These are phyloP conservation scores for Rhododendron henanense DNA, from an alignment of 148 eudicot genomes.

Conservation along the genomic window DNA sequence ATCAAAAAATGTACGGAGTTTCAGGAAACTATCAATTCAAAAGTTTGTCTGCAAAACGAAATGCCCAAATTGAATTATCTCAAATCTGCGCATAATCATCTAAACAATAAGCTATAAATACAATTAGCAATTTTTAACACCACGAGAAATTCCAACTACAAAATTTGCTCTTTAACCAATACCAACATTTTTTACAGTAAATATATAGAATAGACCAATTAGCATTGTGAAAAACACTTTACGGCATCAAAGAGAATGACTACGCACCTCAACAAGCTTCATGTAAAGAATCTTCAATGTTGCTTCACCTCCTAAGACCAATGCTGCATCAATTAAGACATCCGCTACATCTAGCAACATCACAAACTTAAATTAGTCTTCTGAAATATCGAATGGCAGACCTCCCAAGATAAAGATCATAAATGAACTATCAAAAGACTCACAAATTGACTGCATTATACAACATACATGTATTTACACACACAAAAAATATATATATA, in stretches of 20 bases:
- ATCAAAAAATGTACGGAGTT: background rate
- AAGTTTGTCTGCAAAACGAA: background rate
- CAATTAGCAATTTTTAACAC: background rate
- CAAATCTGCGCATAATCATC: background rate
- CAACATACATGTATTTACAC: background rate
- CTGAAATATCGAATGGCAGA: background rate
- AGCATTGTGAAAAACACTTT: background rate
- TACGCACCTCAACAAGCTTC: constrained; percentile 81
- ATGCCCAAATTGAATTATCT: background rate
- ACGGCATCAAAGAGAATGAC: constrained; percentile 13
- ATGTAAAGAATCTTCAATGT: constrained; percentile 76
- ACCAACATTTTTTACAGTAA: background rate
- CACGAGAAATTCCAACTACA: background rate
- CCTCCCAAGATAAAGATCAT: background rate
- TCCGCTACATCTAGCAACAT: constrained; percentile 86
- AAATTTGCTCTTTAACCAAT: background rate
- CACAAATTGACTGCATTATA: background rate
- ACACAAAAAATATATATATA: background rate
- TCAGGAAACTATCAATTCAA: background rate
- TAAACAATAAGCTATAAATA: background rate
- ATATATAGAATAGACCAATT: background rate
- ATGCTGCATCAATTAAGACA: constrained; percentile 93
- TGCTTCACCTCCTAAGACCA: constrained; percentile 87
- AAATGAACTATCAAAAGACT: background rate
- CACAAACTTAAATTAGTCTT: constrained; percentile 12